phyloP scores from a whole-genome alignment of 2,329 filamentous ascomycete species.

The Grosmannia serpens region DNA sequence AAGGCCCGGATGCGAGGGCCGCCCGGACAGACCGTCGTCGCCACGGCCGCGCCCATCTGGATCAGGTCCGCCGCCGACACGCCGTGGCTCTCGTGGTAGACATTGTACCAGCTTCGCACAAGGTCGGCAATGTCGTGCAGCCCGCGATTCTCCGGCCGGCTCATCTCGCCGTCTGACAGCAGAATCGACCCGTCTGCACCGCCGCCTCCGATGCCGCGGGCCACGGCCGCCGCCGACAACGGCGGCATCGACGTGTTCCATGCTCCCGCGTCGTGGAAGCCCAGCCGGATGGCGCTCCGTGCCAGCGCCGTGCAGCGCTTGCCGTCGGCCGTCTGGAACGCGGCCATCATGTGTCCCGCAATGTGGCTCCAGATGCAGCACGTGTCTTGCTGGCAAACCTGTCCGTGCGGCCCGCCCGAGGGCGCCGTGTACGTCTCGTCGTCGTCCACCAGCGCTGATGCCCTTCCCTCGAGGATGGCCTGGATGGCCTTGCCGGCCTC shows the following conservation, averaged over 20 bases:
- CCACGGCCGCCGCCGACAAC: not conserved
- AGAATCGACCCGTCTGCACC: conserved; percentile 36
- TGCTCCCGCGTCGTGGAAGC: conserved; percentile 34
- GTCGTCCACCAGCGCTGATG: conserved; percentile 11
- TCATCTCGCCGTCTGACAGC: conserved; percentile 25
- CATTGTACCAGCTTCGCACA: conserved; percentile 25
- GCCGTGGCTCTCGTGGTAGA: conserved; percentile 22
- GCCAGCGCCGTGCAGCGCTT: conserved; percentile 18
- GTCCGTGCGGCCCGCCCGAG: conserved; percentile 11
- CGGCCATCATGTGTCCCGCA: conserved; percentile 21
- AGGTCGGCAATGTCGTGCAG: conserved; percentile 28
- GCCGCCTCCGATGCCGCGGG: conserved; percentile 5
- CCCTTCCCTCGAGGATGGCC: conserved; percentile 19
- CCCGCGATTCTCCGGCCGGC: conserved; percentile 31
- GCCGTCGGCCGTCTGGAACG: conserved; percentile 18
- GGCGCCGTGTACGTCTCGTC: conserved; percentile 12
- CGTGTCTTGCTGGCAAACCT: conserved; percentile 15
- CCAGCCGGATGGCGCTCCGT: conserved; percentile 31
- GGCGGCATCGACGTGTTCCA: conserved; percentile 20
- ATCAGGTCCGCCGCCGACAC: conserved; percentile 43
- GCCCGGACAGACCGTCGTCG: conserved; percentile 37
- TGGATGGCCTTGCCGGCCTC: conserved; percentile 25
- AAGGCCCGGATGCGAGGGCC: conserved; percentile 38
- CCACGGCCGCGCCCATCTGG: conserved; percentile 35
- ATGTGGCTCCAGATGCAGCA: conserved; percentile 30